Percentiles rank a stretch among this genome's conserved stretches.
These are phyloP conservation scores for Microcos paniculata DNA, from an alignment of 345 rosid species.

Conservation along the genomic window DNA sequence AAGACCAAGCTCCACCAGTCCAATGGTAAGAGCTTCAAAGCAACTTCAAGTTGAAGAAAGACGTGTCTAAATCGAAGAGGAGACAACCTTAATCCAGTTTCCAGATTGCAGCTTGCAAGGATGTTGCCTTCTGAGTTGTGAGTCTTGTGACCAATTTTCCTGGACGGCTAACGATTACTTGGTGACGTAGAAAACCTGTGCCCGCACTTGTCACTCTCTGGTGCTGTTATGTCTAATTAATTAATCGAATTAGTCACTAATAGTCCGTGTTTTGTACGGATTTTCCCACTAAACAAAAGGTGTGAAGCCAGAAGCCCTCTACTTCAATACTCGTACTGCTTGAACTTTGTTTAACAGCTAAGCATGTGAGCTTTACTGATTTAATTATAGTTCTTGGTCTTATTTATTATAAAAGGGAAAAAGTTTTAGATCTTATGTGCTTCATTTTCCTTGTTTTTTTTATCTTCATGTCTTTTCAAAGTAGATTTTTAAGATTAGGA, in stretches of 20 bases:
- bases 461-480: conserved; percentile 30
- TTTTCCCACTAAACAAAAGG: neutral
- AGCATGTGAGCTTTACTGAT: conserved; percentile 27
- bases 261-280: conserved; percentile 45
- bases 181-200: neutral
- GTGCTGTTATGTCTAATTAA: neutral
- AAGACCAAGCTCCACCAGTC: neutral
- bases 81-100: conserved; percentile 9
- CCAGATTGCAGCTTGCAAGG: conserved; percentile 6
- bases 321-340: conserved; percentile 6
- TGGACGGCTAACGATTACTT: neutral
- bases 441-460: neutral
- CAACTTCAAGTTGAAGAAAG: neutral
- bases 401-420: neutral
- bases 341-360: conserved; percentile 38
- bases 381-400: neutral
- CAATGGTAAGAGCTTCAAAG: conserved; percentile 6
- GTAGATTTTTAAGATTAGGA: conserved; percentile 27
- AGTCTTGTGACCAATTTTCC: conserved; percentile 20
- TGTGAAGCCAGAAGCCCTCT: neutral
- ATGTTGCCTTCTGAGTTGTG: too few relatives aligned
- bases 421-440: conserved; percentile 15
- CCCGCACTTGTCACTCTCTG: neutral
- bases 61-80: neutral
- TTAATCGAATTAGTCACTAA: conserved; percentile 22